A percentile compares a stretch with the other conserved stretches of the same genome.
These are phyloP conservation scores for Saxophila tyrrhenica DNA, from an alignment of 495 filamentous ascomycete species.

Conservation along the genomic window DNA sequence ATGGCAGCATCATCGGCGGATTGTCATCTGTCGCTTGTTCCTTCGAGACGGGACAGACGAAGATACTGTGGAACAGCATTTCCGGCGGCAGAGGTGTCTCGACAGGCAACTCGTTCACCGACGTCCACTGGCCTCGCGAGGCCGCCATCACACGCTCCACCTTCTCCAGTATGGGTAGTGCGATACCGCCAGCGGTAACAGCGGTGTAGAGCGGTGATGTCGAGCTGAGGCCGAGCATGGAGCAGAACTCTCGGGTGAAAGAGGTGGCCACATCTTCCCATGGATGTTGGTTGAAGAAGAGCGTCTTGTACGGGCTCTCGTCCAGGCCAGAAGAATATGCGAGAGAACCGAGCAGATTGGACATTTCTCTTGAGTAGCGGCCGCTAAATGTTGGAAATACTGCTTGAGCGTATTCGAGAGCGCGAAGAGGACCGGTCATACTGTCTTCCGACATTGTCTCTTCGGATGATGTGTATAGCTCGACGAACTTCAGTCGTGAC, in stretches of 20 bases:
- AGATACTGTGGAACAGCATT: slow-evolving; percentile 91
- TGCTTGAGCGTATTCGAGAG: slow-evolving; percentile 59
- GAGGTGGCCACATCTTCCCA: slow-evolving; percentile 72
- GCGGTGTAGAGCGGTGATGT: slow-evolving; percentile 86
- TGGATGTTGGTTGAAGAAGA: slow-evolving; percentile 60
- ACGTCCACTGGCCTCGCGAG: slow-evolving; percentile 90
- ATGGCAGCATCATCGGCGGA: slow-evolving; percentile 96
- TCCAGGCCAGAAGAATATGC: slow-evolving; percentile 58
- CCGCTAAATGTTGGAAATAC: slow-evolving; percentile 56
- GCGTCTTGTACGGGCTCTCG: slow-evolving; percentile 58
- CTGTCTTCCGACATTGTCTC: slow-evolving; percentile 16
- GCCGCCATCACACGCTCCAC: slow-evolving; percentile 69
- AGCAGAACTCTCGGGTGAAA: slow-evolving; percentile 92
- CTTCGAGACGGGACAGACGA: slow-evolving; percentile 94
- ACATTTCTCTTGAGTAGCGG: slow-evolving; percentile 62
- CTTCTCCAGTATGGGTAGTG: slow-evolving; percentile 74
- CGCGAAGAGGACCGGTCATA: slow-evolving; percentile 39
- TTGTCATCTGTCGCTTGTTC: slow-evolving; percentile 89
- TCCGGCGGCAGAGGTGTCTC: slow-evolving; percentile 78
- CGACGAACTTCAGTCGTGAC: slow-evolving; percentile 72
- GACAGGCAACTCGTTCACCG: slow-evolving; percentile 75
- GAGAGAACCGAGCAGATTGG: slow-evolving; percentile 66
- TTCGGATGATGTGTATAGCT: slow-evolving; percentile 49
- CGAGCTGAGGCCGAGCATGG: slow-evolving; percentile 74
- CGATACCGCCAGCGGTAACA: slow-evolving; percentile 81